These are phyloP conservation scores for Pichia deserticola DNA, from an alignment of 805 yeast genomes.

Conservation along the genomic window DNA sequence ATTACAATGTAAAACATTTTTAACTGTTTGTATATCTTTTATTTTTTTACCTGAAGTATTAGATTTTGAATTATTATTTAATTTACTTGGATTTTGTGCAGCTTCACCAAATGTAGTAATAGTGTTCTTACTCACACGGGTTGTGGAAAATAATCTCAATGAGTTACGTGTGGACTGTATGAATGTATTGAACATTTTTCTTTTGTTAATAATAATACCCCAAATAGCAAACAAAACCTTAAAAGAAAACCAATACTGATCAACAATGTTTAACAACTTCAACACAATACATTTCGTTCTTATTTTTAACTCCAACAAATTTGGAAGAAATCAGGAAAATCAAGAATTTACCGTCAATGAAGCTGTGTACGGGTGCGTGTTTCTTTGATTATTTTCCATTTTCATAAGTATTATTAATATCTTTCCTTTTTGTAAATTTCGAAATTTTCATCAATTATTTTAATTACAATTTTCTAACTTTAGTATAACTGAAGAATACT, in stretches of 20 bases:
- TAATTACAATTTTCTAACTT: no score
- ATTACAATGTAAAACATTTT: slow-evolving; percentile 66
- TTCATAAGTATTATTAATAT: not conserved
- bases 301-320: no score
- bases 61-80: slow-evolving; percentile 4
- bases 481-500: no score
- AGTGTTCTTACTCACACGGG: not conserved
- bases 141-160: slow-evolving; percentile 3
- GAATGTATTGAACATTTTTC: not conserved
- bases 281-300: no score
- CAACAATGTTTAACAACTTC: no score
- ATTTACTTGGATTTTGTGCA: slow-evolving; percentile 12
- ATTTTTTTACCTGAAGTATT: slow-evolving; percentile 9
- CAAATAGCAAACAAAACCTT: no score
- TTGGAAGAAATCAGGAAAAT: no score
- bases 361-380: not conserved
- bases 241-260: no score
- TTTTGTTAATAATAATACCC: no score
- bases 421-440: no score
- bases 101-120: slow-evolving; percentile 24
- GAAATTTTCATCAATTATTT: not conserved
- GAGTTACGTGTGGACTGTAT: not conserved
- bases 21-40: slow-evolving; percentile 32
- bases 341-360: no score
- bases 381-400: no score